These are phyloP conservation scores for Rehmannia glutinosa DNA, from an alignment of 257 asterid species.

Conservation along the genomic window DNA sequence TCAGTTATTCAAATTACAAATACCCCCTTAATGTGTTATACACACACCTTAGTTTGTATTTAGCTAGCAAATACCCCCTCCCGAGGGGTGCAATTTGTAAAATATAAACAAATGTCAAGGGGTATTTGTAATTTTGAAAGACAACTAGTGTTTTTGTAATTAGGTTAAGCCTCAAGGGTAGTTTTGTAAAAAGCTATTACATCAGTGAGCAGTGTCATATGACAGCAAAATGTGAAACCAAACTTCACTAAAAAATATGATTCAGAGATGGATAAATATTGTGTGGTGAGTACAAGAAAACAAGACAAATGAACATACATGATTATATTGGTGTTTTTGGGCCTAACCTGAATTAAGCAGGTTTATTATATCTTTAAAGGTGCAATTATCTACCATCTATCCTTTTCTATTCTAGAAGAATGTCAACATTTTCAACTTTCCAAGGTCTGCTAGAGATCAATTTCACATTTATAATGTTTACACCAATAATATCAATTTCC, in stretches of 20 bases:
- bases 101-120: background rate
- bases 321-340: background rate
- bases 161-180: background rate
- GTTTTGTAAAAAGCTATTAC: too few relatives aligned
- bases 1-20: too few relatives aligned
- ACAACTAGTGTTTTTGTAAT: background rate
- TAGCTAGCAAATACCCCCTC: too few relatives aligned
- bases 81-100: too few relatives aligned
- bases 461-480: background rate
- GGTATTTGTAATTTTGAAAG: background rate
- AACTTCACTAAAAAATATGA: too few relatives aligned
- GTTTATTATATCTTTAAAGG: constrained; percentile 6
- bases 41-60: too few relatives aligned
- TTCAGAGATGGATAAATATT: background rate
- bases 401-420: constrained; percentile 2
- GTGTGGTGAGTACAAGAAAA: background rate
- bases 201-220: too few relatives aligned
- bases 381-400: constrained; percentile 32
- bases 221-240: too few relatives aligned
- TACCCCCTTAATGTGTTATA: too few relatives aligned
- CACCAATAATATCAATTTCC: background rate
- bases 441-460: background rate
- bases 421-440: constrained; percentile 6
- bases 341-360: constrained; percentile 1
- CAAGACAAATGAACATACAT: constrained; percentile 10